Percentiles rank a stretch among this genome's conserved stretches.
phyloP scores from a whole-genome alignment of 2,329 filamentous ascomycete genomes.

The Ciborinia camelliae region DNA sequence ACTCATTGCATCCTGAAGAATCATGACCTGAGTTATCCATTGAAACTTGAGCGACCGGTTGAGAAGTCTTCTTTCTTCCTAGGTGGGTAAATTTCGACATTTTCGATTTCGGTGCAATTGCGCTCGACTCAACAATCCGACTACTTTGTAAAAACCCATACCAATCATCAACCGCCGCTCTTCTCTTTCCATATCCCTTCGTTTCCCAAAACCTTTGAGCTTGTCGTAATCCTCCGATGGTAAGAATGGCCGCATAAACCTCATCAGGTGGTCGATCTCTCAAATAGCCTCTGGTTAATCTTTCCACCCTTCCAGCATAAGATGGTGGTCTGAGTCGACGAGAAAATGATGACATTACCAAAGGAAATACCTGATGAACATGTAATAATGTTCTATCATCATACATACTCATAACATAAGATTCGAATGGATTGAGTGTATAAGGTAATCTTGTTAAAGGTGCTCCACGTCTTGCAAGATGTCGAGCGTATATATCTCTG shows the following conservation, averaged over 20 bases:
- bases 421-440: conserved; percentile 61
- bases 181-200: conserved; percentile 62
- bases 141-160: conserved; percentile 51
- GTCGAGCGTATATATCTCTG: conserved; percentile 55
- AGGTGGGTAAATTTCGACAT: conserved; percentile 47
- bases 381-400: conserved; percentile 59
- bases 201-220: conserved; percentile 64
- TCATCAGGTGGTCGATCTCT: conserved; percentile 61
- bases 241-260: conserved; percentile 58
- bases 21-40: conserved; percentile 27
- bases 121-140: conserved; percentile 34
- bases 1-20: conserved; percentile 34
- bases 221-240: conserved; percentile 59
- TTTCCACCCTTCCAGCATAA: conserved; percentile 60
- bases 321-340: conserved; percentile 60
- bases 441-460: conserved; percentile 52
- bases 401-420: conserved; percentile 60
- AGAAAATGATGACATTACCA: conserved; percentile 62
- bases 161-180: conserved; percentile 58
- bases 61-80: conserved; percentile 51
- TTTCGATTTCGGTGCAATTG: conserved; percentile 46
- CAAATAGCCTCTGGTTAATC: conserved; percentile 60
- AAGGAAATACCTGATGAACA: conserved; percentile 62
- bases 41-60: conserved; percentile 3
- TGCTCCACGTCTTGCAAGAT: conserved; percentile 51